These are phyloP conservation scores for Leccinum cinnamomeum DNA, from an alignment of 1,284 basidiomycete genomes.

Conservation along the genomic window DNA sequence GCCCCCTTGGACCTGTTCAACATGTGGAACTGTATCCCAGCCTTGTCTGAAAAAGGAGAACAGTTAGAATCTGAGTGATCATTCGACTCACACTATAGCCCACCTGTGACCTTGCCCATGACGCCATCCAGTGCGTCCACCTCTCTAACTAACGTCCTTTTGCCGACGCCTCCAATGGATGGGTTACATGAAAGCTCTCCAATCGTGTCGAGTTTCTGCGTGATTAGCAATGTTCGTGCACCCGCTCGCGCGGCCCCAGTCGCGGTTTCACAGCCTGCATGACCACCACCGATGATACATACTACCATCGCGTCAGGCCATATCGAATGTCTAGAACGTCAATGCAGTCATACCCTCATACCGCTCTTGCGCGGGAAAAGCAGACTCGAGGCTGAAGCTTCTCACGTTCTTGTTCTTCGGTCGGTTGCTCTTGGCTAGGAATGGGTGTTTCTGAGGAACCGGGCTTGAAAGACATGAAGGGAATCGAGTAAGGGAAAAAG, in stretches of 20 bases:
- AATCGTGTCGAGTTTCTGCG: slow-evolving; percentile 76
- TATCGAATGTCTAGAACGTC: neutral
- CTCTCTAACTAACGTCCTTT: slow-evolving; percentile 86
- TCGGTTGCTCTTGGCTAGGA: neutral
- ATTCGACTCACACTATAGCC: slow-evolving; percentile 17
- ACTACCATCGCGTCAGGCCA: neutral
- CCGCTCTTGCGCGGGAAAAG: neutral
- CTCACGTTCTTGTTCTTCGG: neutral
- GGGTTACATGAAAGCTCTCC: slow-evolving; percentile 93
- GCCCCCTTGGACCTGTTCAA: slow-evolving; percentile 85
- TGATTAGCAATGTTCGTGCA: slow-evolving; percentile 77
- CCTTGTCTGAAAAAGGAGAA: slow-evolving; percentile 57
- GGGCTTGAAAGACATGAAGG: neutral
- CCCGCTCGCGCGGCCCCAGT: slow-evolving; percentile 80
- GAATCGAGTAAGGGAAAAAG: neutral
- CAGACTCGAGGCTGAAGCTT: slow-evolving; percentile 2
- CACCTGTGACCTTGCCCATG: slow-evolving; percentile 74
- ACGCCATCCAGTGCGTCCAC: slow-evolving; percentile 86
- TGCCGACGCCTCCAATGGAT: slow-evolving; percentile 85
- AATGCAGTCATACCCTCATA: slow-evolving; percentile 28
- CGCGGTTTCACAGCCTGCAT: no score
- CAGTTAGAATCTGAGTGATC: neutral
- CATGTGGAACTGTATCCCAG: slow-evolving; percentile 86
- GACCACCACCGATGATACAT: no score
- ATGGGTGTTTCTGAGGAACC: neutral